Evolutionary conservation across 805 yeast species (phyloP), one percentile per base, ranked within the genome.

Genomic region (Metschnikowia aberdeeniae): DNA sequence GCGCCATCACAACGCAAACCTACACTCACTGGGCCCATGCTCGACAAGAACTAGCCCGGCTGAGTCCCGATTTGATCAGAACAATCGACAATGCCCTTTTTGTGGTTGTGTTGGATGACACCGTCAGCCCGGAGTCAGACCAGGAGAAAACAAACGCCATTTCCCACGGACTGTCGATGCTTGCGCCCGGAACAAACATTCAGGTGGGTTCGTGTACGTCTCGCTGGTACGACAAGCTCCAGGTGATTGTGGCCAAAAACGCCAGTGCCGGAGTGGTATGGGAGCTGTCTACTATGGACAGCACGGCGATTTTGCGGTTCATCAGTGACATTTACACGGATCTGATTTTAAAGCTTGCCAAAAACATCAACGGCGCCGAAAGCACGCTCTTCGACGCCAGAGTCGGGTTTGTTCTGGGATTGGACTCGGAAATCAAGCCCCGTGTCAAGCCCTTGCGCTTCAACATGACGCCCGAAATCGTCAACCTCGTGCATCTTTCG

Each of bases 241-340:
- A 78, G 55, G 58, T 79, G 40, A 67, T 79, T 13, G 73, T 79
- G 8, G 76, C 82, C 3, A 64, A 68, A 34, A 79, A 79, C 57
- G 73, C 82, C 0, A 79, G 77, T 19, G 82, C 81, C 1, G 84
- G 82, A 4, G 69, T 79, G 40, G 78, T 77, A 17, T 79, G 82
- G 77, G 83, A 80, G 51, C 73, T 78, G 10, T 68, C 80, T 2
- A 70, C 77, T 19, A 77, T 77, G 76, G 84, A 79, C 58, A 73
- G 78, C 40, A 79, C 83, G 4, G 75, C 82, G 1, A 80, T 78
- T 34, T 62, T 79, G 46, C 60, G 84, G 39, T 79, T 77, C 52
- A 72, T 79, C 46, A 68, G 80, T 57, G 84, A 79, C 53, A 73
- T 79, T 39, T 79, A 77, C 56, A 77, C 84, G 1, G 84, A 79